phyloP scores from a whole-genome alignment of 495 filamentous ascomycete species.

The Chlorociboria aeruginascens region DNA sequence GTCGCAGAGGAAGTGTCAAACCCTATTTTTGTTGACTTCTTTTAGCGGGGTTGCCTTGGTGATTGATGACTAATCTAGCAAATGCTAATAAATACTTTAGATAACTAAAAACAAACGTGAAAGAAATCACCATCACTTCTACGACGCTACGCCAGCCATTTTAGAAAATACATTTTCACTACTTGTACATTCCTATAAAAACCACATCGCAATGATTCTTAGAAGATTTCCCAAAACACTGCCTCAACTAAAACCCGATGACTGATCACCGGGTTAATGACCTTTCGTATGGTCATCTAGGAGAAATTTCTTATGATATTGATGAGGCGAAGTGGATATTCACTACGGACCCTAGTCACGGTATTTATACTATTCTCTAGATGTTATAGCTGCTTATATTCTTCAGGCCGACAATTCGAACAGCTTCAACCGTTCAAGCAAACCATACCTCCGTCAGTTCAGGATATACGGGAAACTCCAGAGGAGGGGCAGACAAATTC shows the following conservation, averaged over 20 bases:
- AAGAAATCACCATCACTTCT: too few relatives aligned
- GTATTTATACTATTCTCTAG: not conserved
- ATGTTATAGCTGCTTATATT: not conserved
- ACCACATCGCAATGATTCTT: constrained; percentile 26
- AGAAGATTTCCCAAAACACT: constrained; percentile 14
- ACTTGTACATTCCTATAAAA: not conserved
- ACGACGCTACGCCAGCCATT: not conserved
- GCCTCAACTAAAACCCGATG: constrained; percentile 38
- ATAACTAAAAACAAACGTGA: not conserved
- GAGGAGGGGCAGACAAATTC: not conserved
- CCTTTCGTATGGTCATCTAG: constrained; percentile 57
- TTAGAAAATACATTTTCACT: not conserved
- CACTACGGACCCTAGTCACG: constrained; percentile 13
- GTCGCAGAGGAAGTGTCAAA: not conserved
- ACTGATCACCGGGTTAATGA: constrained; percentile 39
- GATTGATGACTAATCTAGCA: not conserved
- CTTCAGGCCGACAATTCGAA: constrained; percentile 8
- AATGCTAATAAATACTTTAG: not conserved
- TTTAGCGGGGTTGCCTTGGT: not conserved
- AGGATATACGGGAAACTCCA: not conserved
- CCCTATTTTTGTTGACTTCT: not conserved
- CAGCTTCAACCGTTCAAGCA: constrained; percentile 12
- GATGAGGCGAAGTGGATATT: constrained; percentile 47
- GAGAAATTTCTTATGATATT: constrained; percentile 40
- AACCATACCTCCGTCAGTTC: constrained; percentile 7